These are phyloP conservation scores for Phoma sp. DNA, from an alignment of 2,329 filamentous ascomycete species.

Conservation along the genomic window DNA sequence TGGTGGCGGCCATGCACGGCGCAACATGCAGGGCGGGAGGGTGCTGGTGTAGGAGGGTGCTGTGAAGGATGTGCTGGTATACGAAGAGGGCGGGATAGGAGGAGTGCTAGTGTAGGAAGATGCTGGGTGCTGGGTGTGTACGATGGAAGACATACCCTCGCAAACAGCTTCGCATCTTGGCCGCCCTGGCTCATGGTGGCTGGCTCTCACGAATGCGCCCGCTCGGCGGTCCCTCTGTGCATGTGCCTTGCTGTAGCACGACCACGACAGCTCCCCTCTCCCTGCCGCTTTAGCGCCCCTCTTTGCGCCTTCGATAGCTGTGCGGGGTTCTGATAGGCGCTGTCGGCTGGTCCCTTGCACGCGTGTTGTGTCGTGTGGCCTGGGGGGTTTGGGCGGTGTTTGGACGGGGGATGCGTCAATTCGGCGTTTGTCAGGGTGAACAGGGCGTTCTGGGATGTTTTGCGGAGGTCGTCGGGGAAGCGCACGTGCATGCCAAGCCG, in stretches of 20 bases:
- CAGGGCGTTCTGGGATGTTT: slow-evolving; percentile 13
- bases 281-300: slow-evolving; percentile 38
- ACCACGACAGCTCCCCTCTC: slow-evolving; percentile 30
- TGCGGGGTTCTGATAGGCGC: slow-evolving; percentile 25
- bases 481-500: slow-evolving; percentile 30
- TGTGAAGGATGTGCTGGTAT: no score
- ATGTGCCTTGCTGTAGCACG: slow-evolving; percentile 41
- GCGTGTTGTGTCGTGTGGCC: background rate
- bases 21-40: background rate
- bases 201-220: slow-evolving; percentile 29
- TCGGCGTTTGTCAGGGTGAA: slow-evolving; percentile 12
- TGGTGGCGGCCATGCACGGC: slow-evolving; percentile 16
- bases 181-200: slow-evolving; percentile 70
- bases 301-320: slow-evolving; percentile 18
- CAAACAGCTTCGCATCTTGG: slow-evolving; percentile 99
- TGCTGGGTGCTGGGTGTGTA: background rate
- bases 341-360: slow-evolving; percentile 13
- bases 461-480: slow-evolving; percentile 33
- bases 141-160: slow-evolving; percentile 73
- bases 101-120: no score
- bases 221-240: slow-evolving; percentile 29
- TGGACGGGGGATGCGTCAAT: slow-evolving; percentile 1
- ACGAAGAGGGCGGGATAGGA: no score
- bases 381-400: slow-evolving; percentile 3
- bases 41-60: no score